Evolutionary conservation across 371 early-diverging fungal genomes (phyloP), one percentile per base, ranked within the genome.

Genomic region (Lichtheimia ramosa): DNA sequence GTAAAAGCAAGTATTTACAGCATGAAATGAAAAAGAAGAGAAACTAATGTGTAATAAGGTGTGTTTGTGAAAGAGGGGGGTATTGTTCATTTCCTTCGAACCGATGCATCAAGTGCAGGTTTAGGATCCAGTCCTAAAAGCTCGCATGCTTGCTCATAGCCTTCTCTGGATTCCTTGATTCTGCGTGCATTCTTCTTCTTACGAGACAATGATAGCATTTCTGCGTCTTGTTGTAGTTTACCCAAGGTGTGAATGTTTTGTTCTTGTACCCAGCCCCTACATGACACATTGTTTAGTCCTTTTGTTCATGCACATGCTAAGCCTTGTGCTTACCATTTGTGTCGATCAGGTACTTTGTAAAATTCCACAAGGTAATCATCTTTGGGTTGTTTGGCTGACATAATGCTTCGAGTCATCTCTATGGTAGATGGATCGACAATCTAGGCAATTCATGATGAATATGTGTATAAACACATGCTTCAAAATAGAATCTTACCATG

Each of bases 221-320:
- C 61, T 12, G 56, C 48, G 55, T 80, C 80, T 15, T 51, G 42
- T 2, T 61, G 62, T 3, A 48, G n/a, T 51, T 74, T 63, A 6
- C 80, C 80, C 40, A 80, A 62, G 5, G 59, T 58, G 40, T 57
- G 48, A 3, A 77, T 56, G 50, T 71, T 59, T n/a, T 54, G 21
- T 43, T 48, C 59, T 10, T 42, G 42, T 20, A 80, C 59, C 80
- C 80, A 80, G 10, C 77, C 75, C 80, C 80, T 80, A 56, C 10
- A 60, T 20, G 3, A 18, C 5, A 10, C 2, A 15, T 40, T 21
- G 6, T 3, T 34, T 28, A 24, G 12, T 28, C n/a, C n/a, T 21
- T 27, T 20, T 52, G 39, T 7, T 42, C 41, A 51, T 51, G 6
- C 48, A 0, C 23, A 25, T 16, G 6, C 40, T 40, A 39, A 34